Evolutionary conservation across 2,329 filamentous ascomycete genomes (phyloP).

Genomic region (Ceratocystiopsis brevicomis): DNA sequence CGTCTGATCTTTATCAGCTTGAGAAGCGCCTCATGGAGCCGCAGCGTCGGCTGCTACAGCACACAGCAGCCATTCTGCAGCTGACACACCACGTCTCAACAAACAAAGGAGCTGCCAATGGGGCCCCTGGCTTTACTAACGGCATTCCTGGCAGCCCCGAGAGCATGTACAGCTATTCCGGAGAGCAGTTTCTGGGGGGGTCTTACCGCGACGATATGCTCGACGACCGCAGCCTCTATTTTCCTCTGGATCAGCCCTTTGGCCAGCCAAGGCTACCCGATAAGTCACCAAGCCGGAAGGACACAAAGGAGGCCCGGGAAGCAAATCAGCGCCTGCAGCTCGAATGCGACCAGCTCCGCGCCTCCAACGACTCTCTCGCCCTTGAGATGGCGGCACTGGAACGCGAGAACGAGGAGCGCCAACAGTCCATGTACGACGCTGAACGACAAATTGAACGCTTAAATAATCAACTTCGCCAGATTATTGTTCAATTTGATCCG

Average conservation of each 20-base stretch:
- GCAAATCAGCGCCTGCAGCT: slow-evolving; percentile 17
- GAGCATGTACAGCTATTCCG: slow-evolving; percentile 52
- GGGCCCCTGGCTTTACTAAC: slow-evolving; percentile 13
- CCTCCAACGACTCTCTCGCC: slow-evolving; percentile 16
- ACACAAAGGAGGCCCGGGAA: slow-evolving; percentile 29
- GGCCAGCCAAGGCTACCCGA: slow-evolving; percentile 26
- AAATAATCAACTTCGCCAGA: slow-evolving; percentile 45
- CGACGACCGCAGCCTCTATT: slow-evolving; percentile 59
- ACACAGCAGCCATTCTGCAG: slow-evolving; percentile 83
- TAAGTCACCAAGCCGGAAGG: slow-evolving; percentile 36
- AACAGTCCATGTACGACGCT: slow-evolving; percentile 37
- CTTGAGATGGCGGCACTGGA: slow-evolving; percentile 20
- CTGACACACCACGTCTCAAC: slow-evolving; percentile 59
- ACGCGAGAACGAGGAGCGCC: slow-evolving; percentile 19
- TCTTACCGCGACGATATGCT: slow-evolving; percentile 38
- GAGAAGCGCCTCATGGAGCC: slow-evolving; percentile 60
- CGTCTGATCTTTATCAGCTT: slow-evolving; percentile 58
- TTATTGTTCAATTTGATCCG: slow-evolving; percentile 46
- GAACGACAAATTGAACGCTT: slow-evolving; percentile 48
- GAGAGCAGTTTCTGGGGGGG: slow-evolving; percentile 29
- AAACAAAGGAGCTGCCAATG: no score
- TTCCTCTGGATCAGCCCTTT: slow-evolving; percentile 46
- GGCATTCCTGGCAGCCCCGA: slow-evolving; percentile 58
- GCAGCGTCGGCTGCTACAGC: slow-evolving; percentile 60
- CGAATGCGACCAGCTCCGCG: slow-evolving; percentile 10